Percentiles rank a stretch among this genome's conserved stretches.
Evolutionary conservation across 1,284 basidiomycete genomes (phyloP).

Genomic region (Erythrobasidium hasegawianum): DNA sequence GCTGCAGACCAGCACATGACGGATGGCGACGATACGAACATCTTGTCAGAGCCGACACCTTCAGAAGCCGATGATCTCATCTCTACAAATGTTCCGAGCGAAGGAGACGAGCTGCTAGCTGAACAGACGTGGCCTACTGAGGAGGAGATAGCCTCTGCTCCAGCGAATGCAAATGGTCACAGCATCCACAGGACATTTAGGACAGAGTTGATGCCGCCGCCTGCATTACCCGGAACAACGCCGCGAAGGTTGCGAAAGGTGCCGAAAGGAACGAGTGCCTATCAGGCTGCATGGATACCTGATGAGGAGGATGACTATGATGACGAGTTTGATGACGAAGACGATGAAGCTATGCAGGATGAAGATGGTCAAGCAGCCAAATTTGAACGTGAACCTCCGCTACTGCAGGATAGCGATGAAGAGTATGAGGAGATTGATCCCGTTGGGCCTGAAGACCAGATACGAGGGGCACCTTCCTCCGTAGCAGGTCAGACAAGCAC

Average conservation of each 20-base stretch:
- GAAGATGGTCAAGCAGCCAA: conserved; percentile 47
- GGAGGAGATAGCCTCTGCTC: conserved; percentile 72
- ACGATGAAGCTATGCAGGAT: conserved; percentile 50
- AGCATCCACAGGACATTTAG: conserved; percentile 41
- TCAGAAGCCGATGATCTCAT: conserved; percentile 80
- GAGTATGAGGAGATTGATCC: conserved; percentile 49
- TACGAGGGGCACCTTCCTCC: conserved; percentile 28
- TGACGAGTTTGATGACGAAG: conserved; percentile 55
- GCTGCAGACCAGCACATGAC: conserved; percentile 6
- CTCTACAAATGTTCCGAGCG: conserved; percentile 63
- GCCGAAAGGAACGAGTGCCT: conserved; percentile 85
- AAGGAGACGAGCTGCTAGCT: conserved; percentile 80
- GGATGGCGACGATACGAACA: conserved; percentile 55
- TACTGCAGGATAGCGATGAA: conserved; percentile 51
- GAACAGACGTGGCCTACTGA: conserved; percentile 99
- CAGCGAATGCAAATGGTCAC: conserved; percentile 44
- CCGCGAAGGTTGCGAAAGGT: conserved; percentile 68
- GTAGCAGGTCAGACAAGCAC: conserved; percentile 37
- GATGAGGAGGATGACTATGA: conserved; percentile 62
- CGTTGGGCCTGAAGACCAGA: conserved; percentile 24
- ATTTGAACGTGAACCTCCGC: conserved; percentile 39
- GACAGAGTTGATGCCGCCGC: conserved; percentile 53
- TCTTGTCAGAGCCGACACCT: conserved; percentile 16
- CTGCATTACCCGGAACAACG: conserved; percentile 67
- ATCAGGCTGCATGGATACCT: conserved; percentile 89